Evolutionary conservation across 306 rosid species (phyloP).

Genomic region (Pterocarpus macrocarpus): DNA sequence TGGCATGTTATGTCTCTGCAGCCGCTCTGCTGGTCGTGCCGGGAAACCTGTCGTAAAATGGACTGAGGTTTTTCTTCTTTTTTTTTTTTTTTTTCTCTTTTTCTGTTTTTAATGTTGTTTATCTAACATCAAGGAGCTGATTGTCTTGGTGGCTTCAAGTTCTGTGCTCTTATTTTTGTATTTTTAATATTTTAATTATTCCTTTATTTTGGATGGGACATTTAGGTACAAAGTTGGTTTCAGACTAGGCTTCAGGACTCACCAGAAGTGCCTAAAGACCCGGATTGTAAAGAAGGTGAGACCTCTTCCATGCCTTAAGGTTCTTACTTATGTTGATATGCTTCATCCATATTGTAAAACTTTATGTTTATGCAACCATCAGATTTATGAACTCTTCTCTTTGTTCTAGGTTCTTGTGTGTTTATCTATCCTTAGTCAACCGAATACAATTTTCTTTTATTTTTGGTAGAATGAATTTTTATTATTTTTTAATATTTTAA

Average conservation of each 20-base stretch:
- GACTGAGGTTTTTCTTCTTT: slow-evolving; percentile 57
- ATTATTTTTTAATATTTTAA: not conserved
- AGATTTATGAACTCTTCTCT: not conserved
- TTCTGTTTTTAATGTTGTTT: not conserved
- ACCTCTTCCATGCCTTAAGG: slow-evolving; percentile 47
- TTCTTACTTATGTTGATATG: slow-evolving; percentile 32
- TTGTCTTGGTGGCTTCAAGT: not conserved
- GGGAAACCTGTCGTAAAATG: slow-evolving; percentile 74
- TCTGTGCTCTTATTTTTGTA: not conserved
- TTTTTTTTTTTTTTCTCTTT: slow-evolving; percentile 32
- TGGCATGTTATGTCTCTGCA: slow-evolving; percentile 52
- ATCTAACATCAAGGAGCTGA: not conserved
- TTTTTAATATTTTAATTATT: not conserved
- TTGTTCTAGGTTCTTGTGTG: not conserved
- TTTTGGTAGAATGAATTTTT: not conserved
- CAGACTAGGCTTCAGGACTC: slow-evolving; percentile 52
- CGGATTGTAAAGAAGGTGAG: slow-evolving; percentile 49
- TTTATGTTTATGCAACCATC: not conserved
- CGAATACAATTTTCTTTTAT: not conserved
- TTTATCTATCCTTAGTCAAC: not conserved
- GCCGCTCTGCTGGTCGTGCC: slow-evolving; percentile 78
- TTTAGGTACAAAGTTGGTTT: slow-evolving; percentile 74
- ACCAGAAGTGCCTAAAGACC: slow-evolving; percentile 46
- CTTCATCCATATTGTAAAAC: not conserved
- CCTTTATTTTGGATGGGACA: not conserved